These are phyloP conservation scores for Puccinia polysora DNA, from an alignment of 1,284 basidiomycete species.

Conservation along the genomic window DNA sequence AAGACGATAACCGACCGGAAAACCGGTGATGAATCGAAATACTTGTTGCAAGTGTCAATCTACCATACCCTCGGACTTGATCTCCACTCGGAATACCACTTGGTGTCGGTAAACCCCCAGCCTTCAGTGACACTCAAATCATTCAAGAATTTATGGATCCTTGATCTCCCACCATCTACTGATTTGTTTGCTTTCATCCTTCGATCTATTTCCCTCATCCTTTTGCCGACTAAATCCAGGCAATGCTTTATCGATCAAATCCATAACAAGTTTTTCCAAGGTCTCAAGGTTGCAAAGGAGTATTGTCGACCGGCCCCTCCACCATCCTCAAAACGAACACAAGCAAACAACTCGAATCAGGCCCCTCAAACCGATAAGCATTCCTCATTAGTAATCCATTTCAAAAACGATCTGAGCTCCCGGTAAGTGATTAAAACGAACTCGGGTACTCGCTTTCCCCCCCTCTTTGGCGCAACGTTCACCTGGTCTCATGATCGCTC, in stretches of 20 bases:
- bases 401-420: slow-evolving; percentile 7
- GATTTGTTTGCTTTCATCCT: no score
- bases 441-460: background rate
- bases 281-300: slow-evolving; percentile 25
- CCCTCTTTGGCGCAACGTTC: background rate
- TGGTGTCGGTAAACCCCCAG: slow-evolving; percentile 39
- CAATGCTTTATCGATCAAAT: slow-evolving; percentile 30
- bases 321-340: no score
- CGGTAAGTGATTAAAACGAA: slow-evolving; percentile 8
- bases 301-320: slow-evolving; percentile 31
- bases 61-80: background rate
- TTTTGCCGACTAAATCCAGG: background rate
- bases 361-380: background rate
- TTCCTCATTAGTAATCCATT: slow-evolving; percentile 26
- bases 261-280: slow-evolving; percentile 24
- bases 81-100: slow-evolving; percentile 14
- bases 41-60: slow-evolving; percentile 31
- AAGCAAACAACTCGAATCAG: no score
- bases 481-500: background rate
- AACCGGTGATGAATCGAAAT: background rate
- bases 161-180: no score
- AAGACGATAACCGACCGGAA: no score
- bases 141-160: no score
- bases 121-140: no score
- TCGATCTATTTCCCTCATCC: background rate